These are phyloP conservation scores for Phaffia australis DNA, from an alignment of 768 basidiomycete genomes.

Conservation along the genomic window DNA sequence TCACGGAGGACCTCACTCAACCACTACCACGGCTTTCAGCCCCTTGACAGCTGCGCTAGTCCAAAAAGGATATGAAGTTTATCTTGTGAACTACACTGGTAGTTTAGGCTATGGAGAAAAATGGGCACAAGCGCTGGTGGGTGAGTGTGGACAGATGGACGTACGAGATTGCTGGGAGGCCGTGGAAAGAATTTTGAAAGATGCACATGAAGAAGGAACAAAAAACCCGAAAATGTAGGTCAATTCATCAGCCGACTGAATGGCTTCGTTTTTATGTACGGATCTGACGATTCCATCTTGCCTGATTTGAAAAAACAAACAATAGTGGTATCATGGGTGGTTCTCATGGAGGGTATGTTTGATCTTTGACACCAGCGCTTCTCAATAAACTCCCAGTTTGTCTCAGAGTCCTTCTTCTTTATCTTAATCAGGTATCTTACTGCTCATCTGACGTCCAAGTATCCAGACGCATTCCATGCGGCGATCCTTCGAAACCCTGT, in stretches of 20 bases:
- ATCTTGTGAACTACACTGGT: constrained; percentile 57
- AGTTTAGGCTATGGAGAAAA: constrained; percentile 56
- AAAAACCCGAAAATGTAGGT: constrained; percentile 15
- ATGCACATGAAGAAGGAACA: constrained; percentile 33
- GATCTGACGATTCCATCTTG: not conserved
- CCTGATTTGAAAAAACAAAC: constrained; percentile 39
- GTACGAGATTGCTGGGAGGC: constrained; percentile 55
- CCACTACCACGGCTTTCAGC: constrained; percentile 45
- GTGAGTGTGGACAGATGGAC: constrained; percentile 54
- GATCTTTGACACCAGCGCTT: constrained; percentile 39
- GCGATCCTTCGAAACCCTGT: constrained; percentile 61
- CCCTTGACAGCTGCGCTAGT: constrained; percentile 41
- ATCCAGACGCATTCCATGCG: constrained; percentile 53
- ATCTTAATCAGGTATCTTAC: constrained; percentile 18
- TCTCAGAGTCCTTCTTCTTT: constrained; percentile 39
- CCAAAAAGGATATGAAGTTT: constrained; percentile 47
- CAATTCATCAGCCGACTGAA: constrained; percentile 13
- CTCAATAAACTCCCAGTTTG: not conserved
- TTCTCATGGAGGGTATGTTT: constrained; percentile 60
- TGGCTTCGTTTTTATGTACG: constrained; percentile 31
- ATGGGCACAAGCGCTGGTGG: constrained; percentile 49
- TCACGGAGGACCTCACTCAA: constrained; percentile 57
- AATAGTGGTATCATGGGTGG: constrained; percentile 50
- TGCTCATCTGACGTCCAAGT: constrained; percentile 47
- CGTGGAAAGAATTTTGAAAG: constrained; percentile 39